A percentile compares a stretch with the other conserved stretches of the same genome.
Conservation (phyloP, 108 stramenopile genomes). For the Skeletonema marinoi region DNA sequence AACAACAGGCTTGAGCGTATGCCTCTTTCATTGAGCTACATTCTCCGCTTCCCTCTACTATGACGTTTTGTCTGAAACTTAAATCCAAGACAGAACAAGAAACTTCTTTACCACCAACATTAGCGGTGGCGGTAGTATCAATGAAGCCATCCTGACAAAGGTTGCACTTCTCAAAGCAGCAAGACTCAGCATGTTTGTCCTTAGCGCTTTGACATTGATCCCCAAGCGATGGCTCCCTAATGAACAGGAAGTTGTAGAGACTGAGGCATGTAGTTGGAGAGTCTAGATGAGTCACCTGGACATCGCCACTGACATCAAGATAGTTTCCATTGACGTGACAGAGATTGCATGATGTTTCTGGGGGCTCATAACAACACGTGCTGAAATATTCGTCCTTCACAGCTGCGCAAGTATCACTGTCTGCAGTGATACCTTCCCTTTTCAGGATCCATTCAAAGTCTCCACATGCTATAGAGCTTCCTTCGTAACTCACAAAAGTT, state of each 20-base stretch:
- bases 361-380: conserved; percentile 45
- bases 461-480: conserved; percentile 40
- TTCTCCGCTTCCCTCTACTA: conserved; percentile 30
- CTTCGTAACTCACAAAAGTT: conserved; percentile 38
- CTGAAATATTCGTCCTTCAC: conserved; percentile 39
- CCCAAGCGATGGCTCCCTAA: conserved; percentile 39
- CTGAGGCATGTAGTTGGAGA: conserved; percentile 24
- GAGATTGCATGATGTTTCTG: conserved; percentile 43
- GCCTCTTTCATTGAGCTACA: conserved; percentile 22
- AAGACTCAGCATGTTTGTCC: conserved; percentile 17
- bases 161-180: conserved; percentile 49
- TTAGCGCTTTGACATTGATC: conserved; percentile 45
- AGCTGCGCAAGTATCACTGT: conserved; percentile 37
- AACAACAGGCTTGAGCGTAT: conserved; percentile 39
- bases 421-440: conserved; percentile 25
- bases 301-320: conserved; percentile 39
- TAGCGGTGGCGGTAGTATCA: conserved; percentile 36
- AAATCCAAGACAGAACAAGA: conserved; percentile 39
- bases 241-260: conserved; percentile 46
- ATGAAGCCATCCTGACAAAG: conserved; percentile 39
- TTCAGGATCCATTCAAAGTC: conserved; percentile 54
- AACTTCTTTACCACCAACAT: conserved; percentile 21
- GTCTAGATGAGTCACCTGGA: conserved; percentile 22
- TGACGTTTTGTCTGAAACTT: conserved; percentile 32
- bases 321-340: conserved; percentile 35